Conservation (phyloP, 768 basidiomycete species). For the Pleurotus giganteus region DNA sequence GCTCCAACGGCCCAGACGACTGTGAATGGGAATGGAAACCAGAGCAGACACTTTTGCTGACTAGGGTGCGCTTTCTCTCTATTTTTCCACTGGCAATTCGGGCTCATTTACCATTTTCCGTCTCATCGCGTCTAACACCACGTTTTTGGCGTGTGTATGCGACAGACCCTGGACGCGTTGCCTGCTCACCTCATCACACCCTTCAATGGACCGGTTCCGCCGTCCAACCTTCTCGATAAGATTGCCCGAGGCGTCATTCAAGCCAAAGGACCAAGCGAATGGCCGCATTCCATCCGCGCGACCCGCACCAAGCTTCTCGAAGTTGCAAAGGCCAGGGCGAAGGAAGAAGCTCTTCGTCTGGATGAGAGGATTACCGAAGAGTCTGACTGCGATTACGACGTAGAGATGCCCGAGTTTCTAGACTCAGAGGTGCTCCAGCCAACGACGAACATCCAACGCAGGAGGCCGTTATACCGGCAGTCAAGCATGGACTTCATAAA, state of each 20-base stretch:
- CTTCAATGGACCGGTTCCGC: constrained; percentile 81
- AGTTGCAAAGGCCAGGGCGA: constrained; percentile 64
- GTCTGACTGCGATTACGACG: constrained; percentile 20
- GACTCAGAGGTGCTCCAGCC: constrained; percentile 40
- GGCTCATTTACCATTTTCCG: not conserved
- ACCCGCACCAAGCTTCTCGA: constrained; percentile 84
- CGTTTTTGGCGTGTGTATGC: not conserved
- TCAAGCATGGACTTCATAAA: constrained; percentile 88
- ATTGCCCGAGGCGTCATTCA: constrained; percentile 75
- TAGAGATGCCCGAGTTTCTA: constrained; percentile 22
- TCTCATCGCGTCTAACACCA: constrained; percentile 14
- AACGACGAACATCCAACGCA: constrained; percentile 39
- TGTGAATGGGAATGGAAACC: constrained; percentile 75
- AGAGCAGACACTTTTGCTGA: constrained; percentile 67
- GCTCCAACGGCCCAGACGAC: constrained; percentile 64
- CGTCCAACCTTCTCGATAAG: constrained; percentile 84
- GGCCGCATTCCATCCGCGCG: constrained; percentile 80
- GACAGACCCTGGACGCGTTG: constrained; percentile 77
- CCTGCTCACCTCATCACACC: constrained; percentile 84
- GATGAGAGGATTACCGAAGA: constrained; percentile 50
- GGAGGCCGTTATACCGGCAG: constrained; percentile 70
- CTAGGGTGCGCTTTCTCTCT: constrained; percentile 47
- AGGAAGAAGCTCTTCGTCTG: constrained; percentile 39
- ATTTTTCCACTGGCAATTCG: constrained; percentile 9
- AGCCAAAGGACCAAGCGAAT: constrained; percentile 73